Evolutionary conservation across 805 yeast genomes (phyloP), one percentile per base, ranked within the genome.

Genomic region (Candida pseudoglaebosa): DNA sequence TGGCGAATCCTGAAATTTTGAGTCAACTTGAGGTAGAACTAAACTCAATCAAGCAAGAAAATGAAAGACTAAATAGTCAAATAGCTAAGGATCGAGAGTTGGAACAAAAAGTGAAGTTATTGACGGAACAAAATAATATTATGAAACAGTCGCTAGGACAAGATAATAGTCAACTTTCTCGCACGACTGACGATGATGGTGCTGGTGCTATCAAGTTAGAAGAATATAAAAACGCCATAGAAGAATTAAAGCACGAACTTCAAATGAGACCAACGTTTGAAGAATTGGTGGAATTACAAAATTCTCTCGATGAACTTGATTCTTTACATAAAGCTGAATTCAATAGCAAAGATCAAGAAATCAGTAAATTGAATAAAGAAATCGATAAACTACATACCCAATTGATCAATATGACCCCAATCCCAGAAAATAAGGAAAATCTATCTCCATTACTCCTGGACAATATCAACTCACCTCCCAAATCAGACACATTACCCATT

Each of bases 261-360:
- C 60, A 57, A 8, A 46, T 54, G 36, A 52, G 76, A 38, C 77
- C 77, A 1, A 56, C 71, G 0, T 51, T 61, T 26, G 65, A 63
- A 9, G 74, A 72, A 46, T 44, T 70, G 15, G 56, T 64, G 5
- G 75, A 71, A 37, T 55, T 73, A 4, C 73, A 72, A 44, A 56
- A 53, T n/a, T 51, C 67, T 5, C 46, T 67, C 37, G 71, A 71
- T 30, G 73, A 71, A 41, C 50, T 71, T 36, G 73, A 71, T 17
- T 42, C 56, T 6, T 47, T 66, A 22, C 72, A 71, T 38, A 61
- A 62, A 36, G 47, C 49, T 18, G 69, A 63, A 56, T 30, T 62
- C 47, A 35, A 49, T 38, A 42, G 53, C 36, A 47, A 63, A 49
- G 50, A 49, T 37, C 39, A 59, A 33, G 56, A 50, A 47, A 24